Percentiles rank a stretch among this genome's conserved stretches.
phyloP scores from a whole-genome alignment of 371 early-diverging fungal genomes.

The Fennellomyces sp. region DNA sequence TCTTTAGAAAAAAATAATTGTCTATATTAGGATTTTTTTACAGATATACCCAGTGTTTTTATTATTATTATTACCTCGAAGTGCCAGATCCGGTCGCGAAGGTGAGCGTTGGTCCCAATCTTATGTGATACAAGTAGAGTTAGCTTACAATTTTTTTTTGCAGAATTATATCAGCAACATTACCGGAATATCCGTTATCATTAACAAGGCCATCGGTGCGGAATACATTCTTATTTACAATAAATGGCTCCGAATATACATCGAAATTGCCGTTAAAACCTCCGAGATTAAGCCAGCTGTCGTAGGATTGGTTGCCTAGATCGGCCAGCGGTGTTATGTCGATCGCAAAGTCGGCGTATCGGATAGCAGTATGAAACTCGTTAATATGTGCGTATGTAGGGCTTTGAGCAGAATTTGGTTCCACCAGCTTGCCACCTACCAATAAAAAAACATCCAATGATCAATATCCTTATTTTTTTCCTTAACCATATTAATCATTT shows the following conservation, averaged over 20 bases:
- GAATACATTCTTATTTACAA: conserved; percentile 18
- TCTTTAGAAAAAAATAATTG: conserved; percentile 26
- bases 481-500: neutral
- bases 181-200: conserved; percentile 22
- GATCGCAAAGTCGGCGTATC: conserved; percentile 17
- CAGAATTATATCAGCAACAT: too few relatives aligned
- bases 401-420: conserved; percentile 16
- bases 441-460: neutral
- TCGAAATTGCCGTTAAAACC: conserved; percentile 13
- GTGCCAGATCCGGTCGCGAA: conserved; percentile 41
- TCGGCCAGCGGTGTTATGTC: conserved; percentile 19
- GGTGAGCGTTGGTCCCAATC: conserved; percentile 39
- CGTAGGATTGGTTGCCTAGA: conserved; percentile 23
- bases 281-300: conserved; percentile 14
- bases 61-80: conserved; percentile 22
- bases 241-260: conserved; percentile 12
- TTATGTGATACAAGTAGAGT: conserved; percentile 1
- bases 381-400: conserved; percentile 1
- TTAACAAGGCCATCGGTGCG: conserved; percentile 27
- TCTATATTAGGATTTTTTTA: conserved; percentile 7
- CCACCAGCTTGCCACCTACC: conserved; percentile 9
- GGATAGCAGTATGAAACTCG: conserved; percentile 21
- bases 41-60: neutral
- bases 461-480: neutral
- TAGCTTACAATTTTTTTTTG: too few relatives aligned